Evolutionary conservation across 225 moss, liverwort and hornwort species (phyloP).

Genomic region (Sphagnum contortum): DNA sequence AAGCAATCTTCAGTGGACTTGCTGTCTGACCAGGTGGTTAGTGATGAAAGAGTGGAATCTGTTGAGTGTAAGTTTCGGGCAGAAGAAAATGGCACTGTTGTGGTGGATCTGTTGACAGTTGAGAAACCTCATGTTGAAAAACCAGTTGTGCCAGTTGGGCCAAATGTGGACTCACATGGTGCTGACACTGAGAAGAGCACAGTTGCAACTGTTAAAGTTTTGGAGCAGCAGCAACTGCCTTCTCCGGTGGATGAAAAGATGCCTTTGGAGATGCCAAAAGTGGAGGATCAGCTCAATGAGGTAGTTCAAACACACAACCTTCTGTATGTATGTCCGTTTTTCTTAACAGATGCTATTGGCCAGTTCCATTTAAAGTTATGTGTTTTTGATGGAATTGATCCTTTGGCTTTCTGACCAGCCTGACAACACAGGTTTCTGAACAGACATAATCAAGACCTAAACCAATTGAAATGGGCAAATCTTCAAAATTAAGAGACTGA

Average conservation of each 20-base stretch:
- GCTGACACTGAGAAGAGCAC: not conserved
- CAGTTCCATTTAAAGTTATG: not conserved
- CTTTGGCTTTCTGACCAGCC: not conserved
- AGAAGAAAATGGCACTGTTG: not conserved
- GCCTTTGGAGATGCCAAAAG: not conserved
- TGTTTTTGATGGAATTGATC: not conserved
- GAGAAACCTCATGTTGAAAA: not conserved
- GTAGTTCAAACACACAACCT: not conserved
- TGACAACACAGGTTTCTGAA: too few species aligned
- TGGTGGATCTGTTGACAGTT: not conserved
- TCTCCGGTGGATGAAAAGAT: not conserved
- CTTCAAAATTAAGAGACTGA: not conserved
- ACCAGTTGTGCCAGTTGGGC: not conserved
- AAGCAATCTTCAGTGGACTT: not conserved
- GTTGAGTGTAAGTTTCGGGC: not conserved
- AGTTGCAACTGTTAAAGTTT: not conserved
- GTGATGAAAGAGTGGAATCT: not conserved
- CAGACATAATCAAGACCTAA: too few species aligned
- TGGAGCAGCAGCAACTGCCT: not conserved
- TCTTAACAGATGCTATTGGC: not conserved
- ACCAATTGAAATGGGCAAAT: not conserved
- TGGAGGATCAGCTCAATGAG: conserved; percentile 12
- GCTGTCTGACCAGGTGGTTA: not conserved
- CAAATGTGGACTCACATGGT: not conserved
- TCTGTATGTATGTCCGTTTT: not conserved